Evolutionary conservation across 2,329 filamentous ascomycete genomes (phyloP).

Genomic region (Ascochyta lentis): DNA sequence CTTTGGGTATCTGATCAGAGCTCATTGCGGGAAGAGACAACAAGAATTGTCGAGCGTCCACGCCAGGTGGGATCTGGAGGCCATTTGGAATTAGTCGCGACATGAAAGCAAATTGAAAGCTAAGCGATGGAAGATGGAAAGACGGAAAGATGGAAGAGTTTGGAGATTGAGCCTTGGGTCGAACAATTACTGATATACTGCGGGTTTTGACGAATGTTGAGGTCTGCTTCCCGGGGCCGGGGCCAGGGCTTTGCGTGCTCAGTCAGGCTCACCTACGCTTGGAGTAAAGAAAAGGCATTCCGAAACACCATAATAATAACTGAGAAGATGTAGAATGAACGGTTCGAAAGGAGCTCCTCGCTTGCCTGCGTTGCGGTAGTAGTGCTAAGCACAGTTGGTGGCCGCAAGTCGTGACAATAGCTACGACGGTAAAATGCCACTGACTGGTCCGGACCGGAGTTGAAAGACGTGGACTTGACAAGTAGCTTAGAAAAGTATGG

Average conservation of each 20-base stretch:
- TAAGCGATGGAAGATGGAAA: neutral
- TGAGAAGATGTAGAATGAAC: neutral
- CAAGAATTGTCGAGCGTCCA: constrained; percentile 22
- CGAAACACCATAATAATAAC: neutral
- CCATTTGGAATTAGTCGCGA: constrained; percentile 4
- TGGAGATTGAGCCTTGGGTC: neutral
- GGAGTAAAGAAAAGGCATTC: neutral
- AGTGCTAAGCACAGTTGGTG: neutral
- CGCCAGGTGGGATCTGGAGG: constrained; percentile 14
- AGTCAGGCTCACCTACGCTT: neutral
- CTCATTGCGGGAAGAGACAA: constrained; percentile 23
- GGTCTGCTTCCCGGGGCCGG: neutral
- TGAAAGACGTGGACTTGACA: neutral
- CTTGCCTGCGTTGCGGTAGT: neutral
- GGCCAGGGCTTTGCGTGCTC: neutral
- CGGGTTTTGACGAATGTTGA: neutral
- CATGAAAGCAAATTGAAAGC: neutral
- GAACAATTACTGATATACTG: neutral
- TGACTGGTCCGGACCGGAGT: neutral
- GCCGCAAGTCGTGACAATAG: neutral
- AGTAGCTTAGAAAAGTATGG: neutral
- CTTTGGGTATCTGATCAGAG: constrained; percentile 24
- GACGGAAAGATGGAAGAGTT: neutral
- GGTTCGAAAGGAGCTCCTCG: neutral
- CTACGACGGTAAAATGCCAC: neutral